phyloP scores from a whole-genome alignment of 2,329 filamentous ascomycete genomes.

The Thelonectria rubi region DNA sequence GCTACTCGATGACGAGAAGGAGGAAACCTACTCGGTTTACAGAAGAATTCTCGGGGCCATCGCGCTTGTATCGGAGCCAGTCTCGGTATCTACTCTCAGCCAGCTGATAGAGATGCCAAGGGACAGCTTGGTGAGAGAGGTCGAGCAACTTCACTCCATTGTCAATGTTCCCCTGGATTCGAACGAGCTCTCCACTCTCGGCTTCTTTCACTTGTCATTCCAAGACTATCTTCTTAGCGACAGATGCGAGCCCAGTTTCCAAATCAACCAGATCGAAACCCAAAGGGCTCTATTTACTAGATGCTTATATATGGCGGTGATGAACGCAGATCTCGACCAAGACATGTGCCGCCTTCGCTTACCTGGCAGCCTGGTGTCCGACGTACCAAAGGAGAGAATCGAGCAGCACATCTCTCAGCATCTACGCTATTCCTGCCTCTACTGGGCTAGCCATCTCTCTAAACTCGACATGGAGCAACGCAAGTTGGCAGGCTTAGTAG shows the following conservation, averaged over 20 bases:
- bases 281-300: not conserved
- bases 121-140: not conserved
- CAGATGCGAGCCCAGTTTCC: not conserved
- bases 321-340: not conserved
- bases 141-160: not conserved
- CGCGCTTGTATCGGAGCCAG: not conserved
- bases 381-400: not conserved
- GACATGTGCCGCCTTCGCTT: not conserved
- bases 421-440: not conserved
- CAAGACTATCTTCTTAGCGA: not conserved
- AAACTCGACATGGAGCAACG: not conserved
- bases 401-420: not conserved
- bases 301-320: not conserved
- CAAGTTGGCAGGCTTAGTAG: not conserved
- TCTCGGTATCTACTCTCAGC: not conserved
- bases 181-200: not conserved
- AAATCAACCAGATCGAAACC: not conserved
- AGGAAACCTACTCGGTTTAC: not conserved
- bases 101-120: not conserved
- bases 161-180: not conserved
- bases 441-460: not conserved
- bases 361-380: not conserved
- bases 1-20: not conserved
- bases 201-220: not conserved
- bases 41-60: not conserved